phyloP scores from a whole-genome alignment of 1,139 yeast species.

The Nakaseomyces nivariensis region DNA sequence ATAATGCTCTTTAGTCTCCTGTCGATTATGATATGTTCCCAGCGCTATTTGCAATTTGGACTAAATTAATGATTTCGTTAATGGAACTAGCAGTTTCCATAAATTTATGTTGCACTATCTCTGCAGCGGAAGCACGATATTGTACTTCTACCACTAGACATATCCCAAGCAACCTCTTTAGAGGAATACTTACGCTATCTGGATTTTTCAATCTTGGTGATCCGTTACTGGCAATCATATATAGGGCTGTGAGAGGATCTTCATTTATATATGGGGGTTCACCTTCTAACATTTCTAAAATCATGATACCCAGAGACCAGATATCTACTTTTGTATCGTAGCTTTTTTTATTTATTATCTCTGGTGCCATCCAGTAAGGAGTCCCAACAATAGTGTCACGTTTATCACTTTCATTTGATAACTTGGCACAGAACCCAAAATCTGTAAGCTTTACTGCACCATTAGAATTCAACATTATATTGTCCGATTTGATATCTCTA shows the following conservation, averaged over 20 bases:
- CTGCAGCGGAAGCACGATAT: slow-evolving; percentile 85
- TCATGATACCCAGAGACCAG: slow-evolving; percentile 97
- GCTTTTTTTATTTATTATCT: slow-evolving; percentile 91
- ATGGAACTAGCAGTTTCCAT: slow-evolving; percentile 27
- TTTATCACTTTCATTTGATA: slow-evolving; percentile 85
- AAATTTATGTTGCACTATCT: slow-evolving; percentile 72
- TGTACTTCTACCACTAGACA: slow-evolving; percentile 94
- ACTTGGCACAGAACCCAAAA: slow-evolving; percentile 95
- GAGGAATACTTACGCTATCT: slow-evolving; percentile 62
- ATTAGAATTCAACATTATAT: slow-evolving; percentile 71
- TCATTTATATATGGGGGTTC: slow-evolving; percentile 97
- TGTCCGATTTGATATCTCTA: slow-evolving; percentile 92
- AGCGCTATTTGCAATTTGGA: not conserved
- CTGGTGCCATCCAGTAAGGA: slow-evolving; percentile 99
- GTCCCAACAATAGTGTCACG: slow-evolving; percentile 99
- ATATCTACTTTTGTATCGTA: slow-evolving; percentile 96
- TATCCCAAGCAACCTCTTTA: slow-evolving; percentile 79
- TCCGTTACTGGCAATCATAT: slow-evolving; percentile 91
- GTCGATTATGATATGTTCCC: no score
- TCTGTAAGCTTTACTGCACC: slow-evolving; percentile 95
- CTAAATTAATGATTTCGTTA: not conserved
- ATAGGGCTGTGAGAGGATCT: slow-evolving; percentile 82
- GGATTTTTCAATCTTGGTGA: slow-evolving; percentile 92
- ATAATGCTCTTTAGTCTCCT: not conserved
- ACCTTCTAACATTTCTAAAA: slow-evolving; percentile 96